Evolutionary conservation across 192 early-diverging fungal species (phyloP), one percentile per base, ranked within the genome.

Genomic region (Backusella westeae): DNA sequence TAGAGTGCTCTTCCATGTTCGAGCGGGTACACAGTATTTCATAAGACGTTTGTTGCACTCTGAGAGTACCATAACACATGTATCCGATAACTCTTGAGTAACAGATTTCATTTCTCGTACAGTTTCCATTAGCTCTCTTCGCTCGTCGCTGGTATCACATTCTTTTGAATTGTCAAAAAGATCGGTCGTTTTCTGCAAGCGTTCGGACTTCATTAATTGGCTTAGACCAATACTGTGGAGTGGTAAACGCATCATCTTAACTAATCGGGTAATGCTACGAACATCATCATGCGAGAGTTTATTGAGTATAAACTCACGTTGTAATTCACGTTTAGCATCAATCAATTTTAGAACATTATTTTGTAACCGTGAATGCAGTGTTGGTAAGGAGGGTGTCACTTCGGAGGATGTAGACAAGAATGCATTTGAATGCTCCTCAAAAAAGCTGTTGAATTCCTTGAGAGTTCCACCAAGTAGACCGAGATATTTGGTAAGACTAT

Each of bases 241-340:
- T 6, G 72, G 69, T 23, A 53, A 32, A 32, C 73, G 39, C 80
- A 81, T 74, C 19, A 34, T 34, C 19, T 81, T 81, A 3, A 77
- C 69, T 7, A 74, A 39, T 56, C 68, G 73, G 44, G 80, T 77
- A 17, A 81, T 21, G 29, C 59, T 42, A n/a, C 75, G 52, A n/a
- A 81, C 39, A 63, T 81, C 80, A 9, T 63, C 49, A 59, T 42
- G 35, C 4, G 80, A 77, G 2, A 81, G 53, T 34, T 52, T 66
- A 49, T 66, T 70, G 36, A 73, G 74, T 4, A 81, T n/a, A 12
- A 77, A 32, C 29, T 81, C 80, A 32, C 80, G 71, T 38, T 81
- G 75, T 17, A 81, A 67, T 41, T 76, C 80, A 17, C 72, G 75
- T 49, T 81, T 81, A 52, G 75, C 69, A 42, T 81, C 80, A 63